A percentile compares a stretch with the other conserved stretches of the same genome.
These are phyloP conservation scores for Penicillium palitans DNA, from an alignment of 2,329 filamentous ascomycete species.

Conservation along the genomic window DNA sequence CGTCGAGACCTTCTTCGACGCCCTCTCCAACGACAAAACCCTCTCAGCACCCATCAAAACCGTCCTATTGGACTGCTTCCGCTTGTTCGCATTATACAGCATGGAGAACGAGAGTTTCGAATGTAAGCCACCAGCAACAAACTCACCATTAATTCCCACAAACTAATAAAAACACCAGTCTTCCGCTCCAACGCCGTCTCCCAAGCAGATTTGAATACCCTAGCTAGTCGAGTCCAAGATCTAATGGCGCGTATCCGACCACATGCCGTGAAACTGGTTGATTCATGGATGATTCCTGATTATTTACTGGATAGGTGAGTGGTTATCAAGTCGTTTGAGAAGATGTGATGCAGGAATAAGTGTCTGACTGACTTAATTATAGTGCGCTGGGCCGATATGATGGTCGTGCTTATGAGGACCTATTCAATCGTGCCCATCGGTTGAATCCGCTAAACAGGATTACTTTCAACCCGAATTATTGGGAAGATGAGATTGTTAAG, in stretches of 20 bases:
- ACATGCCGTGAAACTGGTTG: conserved; percentile 54
- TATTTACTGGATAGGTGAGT: conserved; percentile 49
- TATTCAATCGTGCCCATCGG: conserved; percentile 53
- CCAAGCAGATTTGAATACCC: conserved; percentile 41
- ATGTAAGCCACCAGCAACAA: neutral
- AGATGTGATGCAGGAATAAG: neutral
- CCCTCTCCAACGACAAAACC: no score
- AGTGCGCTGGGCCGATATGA: conserved; percentile 54
- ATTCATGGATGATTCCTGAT: conserved; percentile 55
- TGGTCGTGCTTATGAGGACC: conserved; percentile 55
- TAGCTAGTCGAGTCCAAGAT: conserved; percentile 46
- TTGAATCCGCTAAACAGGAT: conserved; percentile 53
- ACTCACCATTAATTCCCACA: neutral
- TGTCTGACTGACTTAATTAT: neutral
- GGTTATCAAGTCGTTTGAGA: neutral
- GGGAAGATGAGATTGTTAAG: conserved; percentile 31
- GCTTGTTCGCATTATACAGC: conserved; percentile 51
- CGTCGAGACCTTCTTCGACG: no score
- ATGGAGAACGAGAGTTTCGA: conserved; percentile 44
- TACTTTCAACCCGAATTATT: conserved; percentile 49
- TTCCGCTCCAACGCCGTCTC: conserved; percentile 39
- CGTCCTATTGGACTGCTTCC: conserved; percentile 48
- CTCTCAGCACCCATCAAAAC: conserved; percentile 9
- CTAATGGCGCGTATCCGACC: conserved; percentile 52
- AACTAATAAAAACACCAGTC: neutral